Base-by-base conservation (phyloP, 352 stramenopile species). In the Phytophthora melonis region DNA sequence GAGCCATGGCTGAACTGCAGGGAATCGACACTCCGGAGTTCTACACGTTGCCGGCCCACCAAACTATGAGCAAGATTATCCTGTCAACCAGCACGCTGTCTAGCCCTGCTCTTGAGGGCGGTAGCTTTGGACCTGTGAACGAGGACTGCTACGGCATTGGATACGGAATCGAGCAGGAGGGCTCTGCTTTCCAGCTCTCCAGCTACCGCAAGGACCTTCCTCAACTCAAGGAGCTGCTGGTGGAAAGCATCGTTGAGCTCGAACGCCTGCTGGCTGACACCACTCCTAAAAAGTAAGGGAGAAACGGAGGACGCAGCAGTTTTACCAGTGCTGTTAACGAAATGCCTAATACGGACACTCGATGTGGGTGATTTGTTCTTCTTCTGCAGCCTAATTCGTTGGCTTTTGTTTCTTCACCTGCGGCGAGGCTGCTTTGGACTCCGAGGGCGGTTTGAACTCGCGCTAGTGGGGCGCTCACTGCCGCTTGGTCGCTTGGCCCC, bases 31-130 rank as follows among this genome's bases (percentile, higher is more conserved):
- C 86, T 57, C 91, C 89, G 0, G 84, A 90, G 63, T 77, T 98
- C 13, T 97, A 96, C 74, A 94, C 80, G 16, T 70, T 96, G 25
- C 89, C 87, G 18, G 85, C 88, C 19, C 87, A 94, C 58, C 79
- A 91, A 39, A 80, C 89, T 63, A 92, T 97, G 86, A 91, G 81
- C 80, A 88, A 93, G 62, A 97, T 97, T 65, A 96, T 97, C 54
- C 53, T 98, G 59, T 97, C 90, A n/a, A 97, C 93, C 56, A 97
- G 89, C 63, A 98, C 91, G 50, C 72, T 98, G 43, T 93, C 86
- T 43, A 97, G 87, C 54, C 88, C 86, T 8, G 88, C 90, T 36
- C 77, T 98, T 14, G 88, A 95, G 70, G 90, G 90, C 47, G 92
- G 92, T 36, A 97, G 92, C 75, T 98, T 98, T 66, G 93, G 91